Conservation (phyloP, 2,329 filamentous ascomycete species). For the Elsinoe batatas region DNA sequence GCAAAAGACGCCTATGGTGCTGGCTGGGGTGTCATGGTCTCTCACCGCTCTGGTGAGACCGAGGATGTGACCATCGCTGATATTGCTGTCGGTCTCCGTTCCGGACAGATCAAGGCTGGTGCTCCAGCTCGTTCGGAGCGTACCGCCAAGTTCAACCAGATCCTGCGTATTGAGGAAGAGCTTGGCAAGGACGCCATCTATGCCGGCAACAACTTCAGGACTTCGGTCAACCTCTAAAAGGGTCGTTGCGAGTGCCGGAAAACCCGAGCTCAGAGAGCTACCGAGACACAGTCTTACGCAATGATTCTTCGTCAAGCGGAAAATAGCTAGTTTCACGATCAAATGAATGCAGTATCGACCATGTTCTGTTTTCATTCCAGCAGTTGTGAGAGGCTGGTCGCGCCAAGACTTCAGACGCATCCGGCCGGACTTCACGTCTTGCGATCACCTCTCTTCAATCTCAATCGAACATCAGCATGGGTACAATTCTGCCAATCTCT, state of each 20-base stretch:
- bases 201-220: conserved; percentile 87
- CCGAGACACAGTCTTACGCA: neutral
- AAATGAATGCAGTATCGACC: neutral
- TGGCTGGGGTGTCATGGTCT: conserved; percentile 98
- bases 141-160: conserved; percentile 99
- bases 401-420: neutral
- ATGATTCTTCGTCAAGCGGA: neutral
- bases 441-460: neutral
- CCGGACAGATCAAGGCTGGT: conserved; percentile 98
- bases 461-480: neutral
- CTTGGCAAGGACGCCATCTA: conserved; percentile 80
- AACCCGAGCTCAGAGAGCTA: neutral
- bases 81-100: conserved; percentile 90
- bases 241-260: neutral
- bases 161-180: conserved; percentile 99
- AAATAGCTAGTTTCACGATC: conserved; percentile 6
- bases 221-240: conserved; percentile 71
- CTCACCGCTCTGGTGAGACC: conserved; percentile 97
- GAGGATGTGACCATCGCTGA: conserved; percentile 99
- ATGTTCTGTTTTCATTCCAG: neutral
- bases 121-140: conserved; percentile 93
- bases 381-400: neutral
- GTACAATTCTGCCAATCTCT: neutral
- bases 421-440: neutral
- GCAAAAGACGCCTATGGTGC: conserved; percentile 96